A percentile compares a stretch with the other conserved stretches of the same genome.
Conservation (phyloP, 169 alveolate genomes). For the Babesia ovata region DNA sequence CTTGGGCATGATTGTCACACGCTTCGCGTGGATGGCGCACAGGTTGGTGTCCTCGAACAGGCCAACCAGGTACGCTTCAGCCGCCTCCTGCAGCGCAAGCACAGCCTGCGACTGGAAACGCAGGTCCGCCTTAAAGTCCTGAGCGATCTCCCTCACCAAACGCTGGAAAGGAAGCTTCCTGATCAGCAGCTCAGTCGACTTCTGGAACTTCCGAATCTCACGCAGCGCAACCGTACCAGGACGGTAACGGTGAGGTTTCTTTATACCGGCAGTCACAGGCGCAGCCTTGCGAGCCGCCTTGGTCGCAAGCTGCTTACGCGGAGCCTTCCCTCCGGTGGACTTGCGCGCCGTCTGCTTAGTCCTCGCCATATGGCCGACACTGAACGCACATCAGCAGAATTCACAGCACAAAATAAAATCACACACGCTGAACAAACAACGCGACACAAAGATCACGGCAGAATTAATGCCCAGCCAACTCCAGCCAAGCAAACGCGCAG, state of each 20-base stretch:
- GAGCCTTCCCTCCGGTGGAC: constrained; percentile 98
- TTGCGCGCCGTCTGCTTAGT: constrained; percentile 98
- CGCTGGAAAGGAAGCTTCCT: constrained; percentile 96
- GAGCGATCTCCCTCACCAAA: constrained; percentile 94
- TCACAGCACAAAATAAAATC: not conserved
- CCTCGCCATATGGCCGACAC: constrained; percentile 90
- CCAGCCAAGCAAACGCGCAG: no score
- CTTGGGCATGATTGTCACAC: constrained; percentile 99
- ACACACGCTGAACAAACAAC: not conserved
- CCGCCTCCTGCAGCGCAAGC: constrained; percentile 96
- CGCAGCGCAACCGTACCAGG: constrained; percentile 99
- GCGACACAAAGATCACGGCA: no score
- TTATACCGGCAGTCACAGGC: constrained; percentile 95
- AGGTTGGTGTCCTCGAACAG: constrained; percentile 99
- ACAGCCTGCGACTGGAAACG: constrained; percentile 94
- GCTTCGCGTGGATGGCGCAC: constrained; percentile 99
- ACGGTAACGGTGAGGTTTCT: constrained; percentile 98
- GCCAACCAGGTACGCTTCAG: constrained; percentile 98
- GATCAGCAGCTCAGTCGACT: constrained; percentile 91
- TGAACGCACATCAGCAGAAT: constrained; percentile 7
- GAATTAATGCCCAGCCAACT: no score
- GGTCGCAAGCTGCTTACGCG: constrained; percentile 96
- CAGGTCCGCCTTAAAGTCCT: constrained; percentile 91
- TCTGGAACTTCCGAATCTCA: constrained; percentile 97
- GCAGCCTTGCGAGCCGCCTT: constrained; percentile 99